Conservation (phyloP, 1,284 basidiomycete genomes). For the Apiotrichum brassicae region DNA sequence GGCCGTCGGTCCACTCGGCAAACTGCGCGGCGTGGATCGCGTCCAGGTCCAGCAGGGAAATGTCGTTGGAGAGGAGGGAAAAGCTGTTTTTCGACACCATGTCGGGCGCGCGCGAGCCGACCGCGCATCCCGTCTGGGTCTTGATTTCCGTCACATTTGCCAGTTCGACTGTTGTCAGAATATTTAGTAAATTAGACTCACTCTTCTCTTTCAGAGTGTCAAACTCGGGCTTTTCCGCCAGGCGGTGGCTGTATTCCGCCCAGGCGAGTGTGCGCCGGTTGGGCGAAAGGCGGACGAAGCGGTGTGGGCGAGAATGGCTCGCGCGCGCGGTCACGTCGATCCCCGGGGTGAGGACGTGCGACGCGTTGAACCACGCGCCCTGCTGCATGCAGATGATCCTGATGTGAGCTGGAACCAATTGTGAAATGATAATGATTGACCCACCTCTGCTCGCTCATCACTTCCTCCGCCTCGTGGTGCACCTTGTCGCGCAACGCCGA, state of each 20-base stretch:
- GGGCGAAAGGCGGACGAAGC: conserved; percentile 37
- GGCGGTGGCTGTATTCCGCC: conserved; percentile 30
- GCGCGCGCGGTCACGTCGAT: conserved; percentile 22
- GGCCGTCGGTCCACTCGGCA: conserved; percentile 93
- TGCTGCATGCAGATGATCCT: conserved; percentile 44
- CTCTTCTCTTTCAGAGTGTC: conserved; percentile 55
- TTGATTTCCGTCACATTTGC: conserved; percentile 69
- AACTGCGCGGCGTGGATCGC: conserved; percentile 76
- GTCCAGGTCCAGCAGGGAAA: conserved; percentile 75
- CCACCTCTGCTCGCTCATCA: conserved; percentile 75
- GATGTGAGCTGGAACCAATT: background rate
- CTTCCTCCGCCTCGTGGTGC: conserved; percentile 86
- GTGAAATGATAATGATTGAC: conserved; percentile 7
- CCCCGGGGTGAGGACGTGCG: conserved; percentile 23
- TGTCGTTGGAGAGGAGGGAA: conserved; percentile 61
- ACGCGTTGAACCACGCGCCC: conserved; percentile 43
- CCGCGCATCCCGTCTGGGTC: conserved; percentile 62
- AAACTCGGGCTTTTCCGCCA: conserved; percentile 20
- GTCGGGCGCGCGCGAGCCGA: conserved; percentile 49
- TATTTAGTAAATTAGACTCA: conserved; percentile 27
- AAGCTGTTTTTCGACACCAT: conserved; percentile 65
- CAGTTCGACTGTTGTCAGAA: conserved; percentile 56
- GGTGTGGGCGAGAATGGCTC: conserved; percentile 26
- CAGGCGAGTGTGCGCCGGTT: conserved; percentile 36
- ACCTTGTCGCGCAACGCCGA: conserved; percentile 80